Conservation (phyloP, 2,329 filamentous ascomycete genomes). For the Diaporthe citri region DNA sequence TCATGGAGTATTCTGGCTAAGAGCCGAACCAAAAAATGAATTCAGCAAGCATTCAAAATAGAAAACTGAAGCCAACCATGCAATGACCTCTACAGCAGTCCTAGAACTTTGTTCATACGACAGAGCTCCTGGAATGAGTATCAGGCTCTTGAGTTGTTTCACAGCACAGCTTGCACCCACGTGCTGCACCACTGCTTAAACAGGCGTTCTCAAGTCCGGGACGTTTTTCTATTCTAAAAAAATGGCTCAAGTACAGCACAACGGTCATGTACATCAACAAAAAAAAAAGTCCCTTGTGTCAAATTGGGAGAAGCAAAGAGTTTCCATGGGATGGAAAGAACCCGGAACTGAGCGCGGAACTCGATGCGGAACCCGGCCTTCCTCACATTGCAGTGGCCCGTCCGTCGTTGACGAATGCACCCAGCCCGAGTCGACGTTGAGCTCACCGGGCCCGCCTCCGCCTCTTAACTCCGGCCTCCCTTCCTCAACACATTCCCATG, state of each 20-base stretch:
- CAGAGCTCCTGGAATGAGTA: not conserved
- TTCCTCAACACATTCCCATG: not conserved
- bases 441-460: not conserved
- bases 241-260: too few relatives aligned
- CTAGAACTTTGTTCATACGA: not conserved
- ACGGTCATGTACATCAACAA: too few relatives aligned
- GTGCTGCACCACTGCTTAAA: not conserved
- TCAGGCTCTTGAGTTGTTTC: not conserved
- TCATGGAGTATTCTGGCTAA: not conserved
- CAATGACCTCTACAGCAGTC: not conserved
- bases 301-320: not conserved
- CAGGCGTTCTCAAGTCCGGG: too few relatives aligned
- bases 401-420: not conserved
- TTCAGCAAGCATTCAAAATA: too few relatives aligned
- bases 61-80: too few relatives aligned
- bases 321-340: not conserved
- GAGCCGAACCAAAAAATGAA: not conserved
- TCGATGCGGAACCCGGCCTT: not conserved
- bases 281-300: not conserved
- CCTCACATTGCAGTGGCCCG: not conserved
- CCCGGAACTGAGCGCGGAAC: slow-evolving; percentile 4
- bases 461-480: not conserved
- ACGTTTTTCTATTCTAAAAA: too few relatives aligned
- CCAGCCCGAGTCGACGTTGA: not conserved
- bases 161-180: not conserved